Evolutionary conservation across 1,284 basidiomycete species (phyloP).

Genomic region (Boletus mariae): DNA sequence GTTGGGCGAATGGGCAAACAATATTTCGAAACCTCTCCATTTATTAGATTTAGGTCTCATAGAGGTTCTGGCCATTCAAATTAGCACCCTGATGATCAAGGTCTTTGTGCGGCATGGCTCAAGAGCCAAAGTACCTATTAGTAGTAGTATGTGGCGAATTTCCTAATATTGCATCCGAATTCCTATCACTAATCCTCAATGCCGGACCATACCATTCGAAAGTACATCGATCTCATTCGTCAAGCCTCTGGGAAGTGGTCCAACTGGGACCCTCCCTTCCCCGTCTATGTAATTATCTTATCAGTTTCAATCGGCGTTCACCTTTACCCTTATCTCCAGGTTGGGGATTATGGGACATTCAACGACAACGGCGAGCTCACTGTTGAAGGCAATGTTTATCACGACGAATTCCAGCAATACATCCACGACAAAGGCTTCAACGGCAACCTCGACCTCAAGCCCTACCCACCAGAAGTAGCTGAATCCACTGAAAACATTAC

Average conservation of each 20-base stretch:
- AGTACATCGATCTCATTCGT: neutral
- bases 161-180: neutral
- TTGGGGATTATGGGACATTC: constrained; percentile 15
- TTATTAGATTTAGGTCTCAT: too few relatives aligned
- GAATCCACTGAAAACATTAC: neutral
- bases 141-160: neutral
- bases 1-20: too few relatives aligned
- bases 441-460: constrained; percentile 1
- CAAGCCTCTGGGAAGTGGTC: neutral
- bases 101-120: too few relatives aligned
- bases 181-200: neutral
- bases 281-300: neutral
- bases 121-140: too few relatives aligned
- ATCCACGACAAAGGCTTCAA: neutral
- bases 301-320: neutral
- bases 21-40: too few relatives aligned
- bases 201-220: neutral
- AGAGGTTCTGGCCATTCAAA: too few relatives aligned
- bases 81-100: too few relatives aligned
- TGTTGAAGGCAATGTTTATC: constrained; percentile 20
- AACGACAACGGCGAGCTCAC: constrained; percentile 5
- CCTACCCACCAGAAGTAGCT: neutral
- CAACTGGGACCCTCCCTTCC: neutral
- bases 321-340: neutral
- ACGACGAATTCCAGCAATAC: constrained; percentile 1